Base-by-base conservation (phyloP, 768 basidiomycete species). In the Pholiota conissans region DNA sequence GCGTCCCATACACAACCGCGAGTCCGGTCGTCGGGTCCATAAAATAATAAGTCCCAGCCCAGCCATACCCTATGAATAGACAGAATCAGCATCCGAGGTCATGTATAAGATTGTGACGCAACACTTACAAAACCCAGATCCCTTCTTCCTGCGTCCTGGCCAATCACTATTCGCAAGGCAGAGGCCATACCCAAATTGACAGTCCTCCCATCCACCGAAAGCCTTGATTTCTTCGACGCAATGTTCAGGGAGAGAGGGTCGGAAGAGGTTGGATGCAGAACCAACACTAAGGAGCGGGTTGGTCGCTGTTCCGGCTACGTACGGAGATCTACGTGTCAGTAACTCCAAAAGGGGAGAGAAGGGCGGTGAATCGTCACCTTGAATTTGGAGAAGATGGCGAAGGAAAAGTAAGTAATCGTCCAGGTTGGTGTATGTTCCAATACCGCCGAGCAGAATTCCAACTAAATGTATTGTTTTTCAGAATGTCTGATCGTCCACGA, bases 11-110 rank as follows among this genome's bases (percentile, higher is more conserved):
- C 0, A 74, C 72, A 5, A 63, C 63, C 1, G 73, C 73, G 30
- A 76, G 62, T 2, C 74, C 74, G 2, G 72, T 70, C 3, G 60
- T 63, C 16, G 73, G 73, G 55, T 76, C 75, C 50, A 75, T 63
- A 29, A 72, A 68, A 51, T 67, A 68, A 40, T 62, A 68, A 1
- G 75, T 74, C 18, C 67, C 67, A n/a, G 73, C 73, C 70, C 70
- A 76, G 20, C 74, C 74, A 26, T 52, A 65, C 73, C 73, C 73
- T 73, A 1, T n/a, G 40, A 13, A 4, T 8, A 46, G 28, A 10
- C 28, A 42, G 11, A 28, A 22, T 32, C 26, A 49, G 16, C 35
- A 8, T 3, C 26, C n/a, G 18, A 24, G 26, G 10, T n/a, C n/a
- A n/a, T n/a, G n/a, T n/a, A n/a, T n/a, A n/a, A 22, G 24, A 16